These are phyloP conservation scores for Apiospora rasikravindrae DNA, from an alignment of 2,329 filamentous ascomycete genomes.

Conservation along the genomic window DNA sequence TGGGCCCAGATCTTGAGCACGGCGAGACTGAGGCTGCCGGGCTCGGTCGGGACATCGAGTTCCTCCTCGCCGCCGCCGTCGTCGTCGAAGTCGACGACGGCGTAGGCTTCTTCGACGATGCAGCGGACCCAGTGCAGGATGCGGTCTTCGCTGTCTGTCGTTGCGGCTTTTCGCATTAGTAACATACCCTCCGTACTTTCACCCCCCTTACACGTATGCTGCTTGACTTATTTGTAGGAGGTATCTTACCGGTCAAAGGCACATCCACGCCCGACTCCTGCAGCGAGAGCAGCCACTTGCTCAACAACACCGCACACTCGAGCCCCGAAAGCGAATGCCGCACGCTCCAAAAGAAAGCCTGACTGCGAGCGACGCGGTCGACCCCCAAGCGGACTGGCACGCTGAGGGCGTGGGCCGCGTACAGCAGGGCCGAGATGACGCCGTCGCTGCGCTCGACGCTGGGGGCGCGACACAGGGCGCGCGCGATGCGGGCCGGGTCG, in stretches of 20 bases:
- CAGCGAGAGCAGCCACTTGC: slow-evolving; percentile 51
- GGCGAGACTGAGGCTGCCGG: slow-evolving; percentile 42
- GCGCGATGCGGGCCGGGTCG: slow-evolving; percentile 46
- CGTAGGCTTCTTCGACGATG: slow-evolving; percentile 50
- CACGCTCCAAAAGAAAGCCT: slow-evolving; percentile 62
- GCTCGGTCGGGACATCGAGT: slow-evolving; percentile 33
- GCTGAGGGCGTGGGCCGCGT: slow-evolving; percentile 59
- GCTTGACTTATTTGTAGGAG: too few relatives aligned
- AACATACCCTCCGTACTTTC: not conserved
- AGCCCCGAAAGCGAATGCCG: slow-evolving; percentile 60
- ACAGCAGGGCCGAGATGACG: slow-evolving; percentile 54
- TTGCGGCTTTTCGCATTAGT: not conserved
- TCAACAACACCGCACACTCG: slow-evolving; percentile 59
- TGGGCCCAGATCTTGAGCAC: slow-evolving; percentile 52
- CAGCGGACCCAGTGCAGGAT: slow-evolving; percentile 53
- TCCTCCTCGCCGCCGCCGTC: slow-evolving; percentile 32
- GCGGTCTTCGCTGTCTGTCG: slow-evolving; percentile 46
- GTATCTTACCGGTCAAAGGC: slow-evolving; percentile 36
- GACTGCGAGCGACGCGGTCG: slow-evolving; percentile 58
- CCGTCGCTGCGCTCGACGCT: slow-evolving; percentile 53
- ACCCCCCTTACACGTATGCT: too few relatives aligned
- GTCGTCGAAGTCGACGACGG: slow-evolving; percentile 44
- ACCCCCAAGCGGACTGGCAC: slow-evolving; percentile 61
- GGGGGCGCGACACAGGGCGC: slow-evolving; percentile 43
- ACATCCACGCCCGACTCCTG: slow-evolving; percentile 25